Base-by-base conservation (phyloP, 371 early-diverging fungal genomes). In the Dinochytrium kinnereticum region DNA sequence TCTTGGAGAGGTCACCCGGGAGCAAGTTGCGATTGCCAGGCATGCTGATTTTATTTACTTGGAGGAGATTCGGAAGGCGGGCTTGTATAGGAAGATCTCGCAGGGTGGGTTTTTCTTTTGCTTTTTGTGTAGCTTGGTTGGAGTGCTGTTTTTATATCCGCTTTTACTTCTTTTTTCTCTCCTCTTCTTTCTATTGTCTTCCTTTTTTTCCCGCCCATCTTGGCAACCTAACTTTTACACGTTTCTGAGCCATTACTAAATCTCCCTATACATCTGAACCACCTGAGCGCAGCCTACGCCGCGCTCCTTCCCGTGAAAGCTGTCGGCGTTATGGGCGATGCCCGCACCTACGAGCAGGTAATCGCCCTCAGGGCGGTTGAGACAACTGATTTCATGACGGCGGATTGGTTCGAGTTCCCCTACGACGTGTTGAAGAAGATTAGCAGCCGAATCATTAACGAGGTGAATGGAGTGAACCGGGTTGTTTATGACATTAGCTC, bases 241-340 rank as follows among this genome's bases (percentile, higher is more conserved):
- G 44, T 44, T 44, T 44, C 19, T n/a, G n/a, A n/a, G 44, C 44
- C 19, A 44, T 44, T 44, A 19, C 44, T 19, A 44, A 44, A 44
- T 44, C 19, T 44, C 44, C 44, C 44, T 19, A 19, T 44, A 7
- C 19, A 13, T 44, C 44, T 44, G 36, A 61, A 7, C 37, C 37
- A 5, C 36, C 13, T 33, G 7, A 7, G 0, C 64, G 37, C 51
- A 85, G 98, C 98, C 30, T 98, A 96, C 81, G 97, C 97, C 71
- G 97, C 96, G 1, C 85, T 98, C 44, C 85, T 98, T 69, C 97
- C 97, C 30, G 91, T 98, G 67, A 91, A 93, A 82, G 93, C 96
- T 64, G 98, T 98, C 55, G 98, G 98, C 75, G 98, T 98, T 66
- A 98, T 97, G 98, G 98, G 98, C 76, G 98, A 98, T 82, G 91